Conservation (phyloP, 2,329 filamentous ascomycete genomes). For the Zymoseptoria tritici region DNA sequence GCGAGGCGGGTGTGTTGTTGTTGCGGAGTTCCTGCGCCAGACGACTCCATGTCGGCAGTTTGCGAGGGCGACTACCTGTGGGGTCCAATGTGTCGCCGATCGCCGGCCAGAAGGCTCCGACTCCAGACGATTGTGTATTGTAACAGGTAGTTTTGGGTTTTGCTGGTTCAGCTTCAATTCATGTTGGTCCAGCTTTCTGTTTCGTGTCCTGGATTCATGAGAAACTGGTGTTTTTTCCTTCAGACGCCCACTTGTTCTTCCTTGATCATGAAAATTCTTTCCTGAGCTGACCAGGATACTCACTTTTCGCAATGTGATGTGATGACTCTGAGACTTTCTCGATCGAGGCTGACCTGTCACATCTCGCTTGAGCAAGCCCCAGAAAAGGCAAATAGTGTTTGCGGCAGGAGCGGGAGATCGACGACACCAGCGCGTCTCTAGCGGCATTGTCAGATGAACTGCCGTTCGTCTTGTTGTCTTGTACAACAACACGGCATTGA, state of each 20-base stretch:
- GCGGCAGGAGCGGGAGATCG: background rate
- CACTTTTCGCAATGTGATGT: background rate
- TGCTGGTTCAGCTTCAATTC: background rate
- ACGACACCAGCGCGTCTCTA: background rate
- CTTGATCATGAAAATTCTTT: background rate
- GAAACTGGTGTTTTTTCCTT: background rate
- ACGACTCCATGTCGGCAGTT: background rate
- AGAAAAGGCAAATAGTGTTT: background rate
- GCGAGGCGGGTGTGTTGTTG: constrained; percentile 24
- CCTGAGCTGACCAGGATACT: background rate
- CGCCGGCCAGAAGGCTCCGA: too few species aligned
- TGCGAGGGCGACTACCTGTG: background rate
- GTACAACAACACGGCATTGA: background rate
- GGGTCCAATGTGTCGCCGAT: background rate
- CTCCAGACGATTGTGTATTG: too few species aligned
- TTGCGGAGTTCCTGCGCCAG: background rate
- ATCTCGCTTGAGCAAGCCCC: background rate
- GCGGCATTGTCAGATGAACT: background rate
- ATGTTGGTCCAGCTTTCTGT: background rate
- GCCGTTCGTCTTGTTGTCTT: background rate
- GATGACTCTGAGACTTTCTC: background rate
- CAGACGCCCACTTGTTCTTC: background rate
- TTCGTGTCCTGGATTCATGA: background rate
- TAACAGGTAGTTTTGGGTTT: too few species aligned
- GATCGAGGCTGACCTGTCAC: background rate